Evolutionary conservation across 2,329 filamentous ascomycete genomes (phyloP).

Genomic region (Colletotrichum sp.): DNA sequence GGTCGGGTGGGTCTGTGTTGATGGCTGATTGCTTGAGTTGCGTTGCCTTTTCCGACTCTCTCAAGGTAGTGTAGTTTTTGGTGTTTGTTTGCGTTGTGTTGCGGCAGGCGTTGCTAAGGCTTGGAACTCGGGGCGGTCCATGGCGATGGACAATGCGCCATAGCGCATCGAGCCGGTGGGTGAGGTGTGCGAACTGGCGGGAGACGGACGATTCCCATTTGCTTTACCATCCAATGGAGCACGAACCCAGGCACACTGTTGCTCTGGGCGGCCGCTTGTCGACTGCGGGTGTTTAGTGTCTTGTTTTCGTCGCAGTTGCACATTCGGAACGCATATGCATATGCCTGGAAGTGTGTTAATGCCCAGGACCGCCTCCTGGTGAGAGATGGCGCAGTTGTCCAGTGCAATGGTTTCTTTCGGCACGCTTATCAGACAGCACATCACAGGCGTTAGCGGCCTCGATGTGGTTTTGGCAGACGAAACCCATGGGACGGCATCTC

Average conservation of each 20-base stretch:
- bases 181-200: slow-evolving; percentile 10
- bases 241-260: neutral
- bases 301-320: slow-evolving; percentile 11
- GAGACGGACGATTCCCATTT: slow-evolving; percentile 11
- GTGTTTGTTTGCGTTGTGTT: neutral
- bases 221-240: slow-evolving; percentile 14
- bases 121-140: neutral
- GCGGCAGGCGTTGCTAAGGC: neutral
- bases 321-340: slow-evolving; percentile 1
- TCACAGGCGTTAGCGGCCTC: neutral
- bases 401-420: neutral
- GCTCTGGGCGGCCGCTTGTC: slow-evolving; percentile 2
- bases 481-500: slow-evolving; percentile 9
- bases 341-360: neutral
- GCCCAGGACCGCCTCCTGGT: neutral
- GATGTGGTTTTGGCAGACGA: neutral
- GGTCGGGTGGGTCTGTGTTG: slow-evolving; percentile 1
- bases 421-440: neutral
- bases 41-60: neutral
- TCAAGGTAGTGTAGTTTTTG: neutral
- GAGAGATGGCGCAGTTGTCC: neutral
- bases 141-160: slow-evolving; percentile 1
- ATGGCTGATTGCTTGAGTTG: neutral
- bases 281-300: neutral
- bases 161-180: neutral